Conservation (phyloP, 192 early-diverging fungal species). For the Backusella morwellensis region DNA sequence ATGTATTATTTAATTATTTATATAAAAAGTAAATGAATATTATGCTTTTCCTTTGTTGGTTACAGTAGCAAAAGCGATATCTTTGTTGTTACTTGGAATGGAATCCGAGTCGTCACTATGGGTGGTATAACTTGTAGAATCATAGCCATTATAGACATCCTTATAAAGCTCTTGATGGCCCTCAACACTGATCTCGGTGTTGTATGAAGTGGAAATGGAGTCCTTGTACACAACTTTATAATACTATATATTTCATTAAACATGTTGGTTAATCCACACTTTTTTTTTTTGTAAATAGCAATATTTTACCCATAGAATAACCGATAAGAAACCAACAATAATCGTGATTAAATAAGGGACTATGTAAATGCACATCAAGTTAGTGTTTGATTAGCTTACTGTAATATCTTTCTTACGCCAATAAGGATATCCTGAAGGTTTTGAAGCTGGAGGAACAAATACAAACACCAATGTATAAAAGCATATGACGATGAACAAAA, state of each 20-base stretch:
- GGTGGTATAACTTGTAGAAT: background rate
- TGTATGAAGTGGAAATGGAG: background rate
- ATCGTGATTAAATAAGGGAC: background rate
- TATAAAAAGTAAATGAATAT: background rate
- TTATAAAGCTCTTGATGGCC: background rate
- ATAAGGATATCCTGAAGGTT: constrained; percentile 11
- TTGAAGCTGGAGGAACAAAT: constrained; percentile 5
- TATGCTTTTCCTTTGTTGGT: background rate
- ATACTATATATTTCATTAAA: background rate
- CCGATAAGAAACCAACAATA: background rate
- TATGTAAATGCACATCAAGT: background rate
- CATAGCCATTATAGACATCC: background rate
- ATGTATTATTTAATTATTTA: background rate
- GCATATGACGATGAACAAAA: background rate
- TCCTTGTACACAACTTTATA: background rate
- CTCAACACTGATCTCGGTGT: background rate
- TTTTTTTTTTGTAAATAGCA: background rate
- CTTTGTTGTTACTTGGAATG: background rate
- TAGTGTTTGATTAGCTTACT: background rate
- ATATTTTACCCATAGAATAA: no score
- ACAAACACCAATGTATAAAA: constrained; percentile 15
- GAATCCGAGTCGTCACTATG: background rate
- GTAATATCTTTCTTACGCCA: background rate
- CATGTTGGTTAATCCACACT: background rate
- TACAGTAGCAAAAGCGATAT: background rate